Conservation (phyloP, 2,329 filamentous ascomycete species). For the Plectosphaerella cucumerina region DNA sequence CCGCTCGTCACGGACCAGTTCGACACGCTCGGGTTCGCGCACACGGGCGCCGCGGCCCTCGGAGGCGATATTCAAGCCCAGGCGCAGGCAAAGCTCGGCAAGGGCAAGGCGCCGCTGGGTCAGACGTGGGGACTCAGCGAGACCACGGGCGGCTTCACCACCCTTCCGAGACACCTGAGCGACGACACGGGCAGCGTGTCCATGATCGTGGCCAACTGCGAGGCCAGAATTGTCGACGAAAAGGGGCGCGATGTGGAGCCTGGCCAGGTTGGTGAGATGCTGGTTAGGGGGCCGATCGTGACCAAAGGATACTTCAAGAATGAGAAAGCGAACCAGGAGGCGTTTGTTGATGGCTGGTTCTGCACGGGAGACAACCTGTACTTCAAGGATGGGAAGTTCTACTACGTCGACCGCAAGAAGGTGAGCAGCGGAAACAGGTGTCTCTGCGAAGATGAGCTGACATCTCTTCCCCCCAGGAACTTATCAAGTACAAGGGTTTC, state of each 20-base stretch:
- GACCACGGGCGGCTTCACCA: slow-evolving; percentile 44
- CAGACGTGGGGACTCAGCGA: slow-evolving; percentile 59
- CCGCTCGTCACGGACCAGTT: slow-evolving; percentile 25
- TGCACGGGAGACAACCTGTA: slow-evolving; percentile 76
- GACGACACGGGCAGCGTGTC: slow-evolving; percentile 44
- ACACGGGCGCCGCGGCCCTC: slow-evolving; percentile 53
- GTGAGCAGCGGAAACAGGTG: slow-evolving; percentile 18
- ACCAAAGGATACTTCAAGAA: slow-evolving; percentile 72
- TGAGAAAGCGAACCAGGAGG: slow-evolving; percentile 56
- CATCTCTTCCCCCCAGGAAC: slow-evolving; percentile 56
- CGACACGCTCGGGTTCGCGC: slow-evolving; percentile 38
- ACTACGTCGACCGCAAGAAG: slow-evolving; percentile 78
- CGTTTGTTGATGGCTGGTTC: slow-evolving; percentile 61
- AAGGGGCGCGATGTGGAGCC: slow-evolving; percentile 31
- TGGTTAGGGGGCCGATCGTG: slow-evolving; percentile 67
- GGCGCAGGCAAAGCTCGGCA: slow-evolving; percentile 43
- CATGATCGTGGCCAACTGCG: slow-evolving; percentile 31
- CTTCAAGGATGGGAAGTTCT: slow-evolving; percentile 66
- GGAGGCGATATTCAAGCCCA: slow-evolving; percentile 48
- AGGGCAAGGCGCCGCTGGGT: slow-evolving; percentile 32
- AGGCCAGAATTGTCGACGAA: slow-evolving; percentile 32
- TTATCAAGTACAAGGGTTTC: slow-evolving; percentile 56
- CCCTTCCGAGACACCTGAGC: slow-evolving; percentile 31
- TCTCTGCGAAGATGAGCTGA: background rate
- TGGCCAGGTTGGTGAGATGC: slow-evolving; percentile 53